Evolutionary conservation across 805 yeast species (phyloP), one percentile per base, ranked within the genome.

Genomic region (Candida piceae): DNA sequence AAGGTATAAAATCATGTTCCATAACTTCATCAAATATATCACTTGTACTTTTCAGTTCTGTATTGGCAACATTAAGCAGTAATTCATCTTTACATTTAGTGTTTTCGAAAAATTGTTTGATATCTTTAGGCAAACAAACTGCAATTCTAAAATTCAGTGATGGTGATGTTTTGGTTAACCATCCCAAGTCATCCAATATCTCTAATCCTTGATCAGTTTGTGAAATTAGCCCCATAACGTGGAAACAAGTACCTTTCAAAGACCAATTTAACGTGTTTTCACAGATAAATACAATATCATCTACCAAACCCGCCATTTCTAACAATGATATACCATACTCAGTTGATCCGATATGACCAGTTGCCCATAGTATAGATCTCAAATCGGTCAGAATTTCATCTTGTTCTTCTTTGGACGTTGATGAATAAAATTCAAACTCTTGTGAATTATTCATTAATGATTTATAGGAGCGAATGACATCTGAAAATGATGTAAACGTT

Each of bases 321-420:
- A 79, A 49, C 29, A 80, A 61, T 13, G 70, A 64, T 13, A 83
- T 77, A 0, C 97, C 97, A 35, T 70, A 62, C 8, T 72, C 72
- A 1, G 87, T 74, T 1, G 88, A 74, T 2, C 89, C 89, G 21
- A 89, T 77, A 49, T 80, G 79, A 0, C 96, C 97, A 23, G 86
- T 67, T 2, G 94, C 80, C 97, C 97, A 90, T 24, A 90, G 50
- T 23, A 82, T 75, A 9, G 89, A 84, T 52, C 85, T 86, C 18
- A 90, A 57, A 43, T 69, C 70, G 7, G 64, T 23, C 15, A 66
- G 41, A 15, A 61, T 59, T 6, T 67, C 66, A 5, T 62, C 63
- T 16, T 62, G 68, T 6, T 53, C 55, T 9, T 35, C 38, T 16
- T 39, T 36, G 8, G 44, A 40, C 8, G 50, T 49, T 20, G 43